Evolutionary conservation across 768 basidiomycete genomes (phyloP).

Genomic region (Panaeolus cyanescens): DNA sequence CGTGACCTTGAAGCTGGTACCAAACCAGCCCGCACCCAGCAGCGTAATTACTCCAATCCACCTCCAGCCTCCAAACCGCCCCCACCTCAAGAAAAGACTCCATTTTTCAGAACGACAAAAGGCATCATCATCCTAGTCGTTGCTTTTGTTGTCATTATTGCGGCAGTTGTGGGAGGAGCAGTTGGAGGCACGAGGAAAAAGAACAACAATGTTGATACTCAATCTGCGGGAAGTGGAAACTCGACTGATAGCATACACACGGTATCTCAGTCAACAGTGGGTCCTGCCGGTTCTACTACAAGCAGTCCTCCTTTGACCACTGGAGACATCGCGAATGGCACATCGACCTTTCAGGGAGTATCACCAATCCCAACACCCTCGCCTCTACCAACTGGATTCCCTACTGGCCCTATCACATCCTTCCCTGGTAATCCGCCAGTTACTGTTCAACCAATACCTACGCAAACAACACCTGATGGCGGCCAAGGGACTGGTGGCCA

Average conservation of each 20-base stretch:
- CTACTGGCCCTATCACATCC: neutral
- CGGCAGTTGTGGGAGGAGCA: constrained; percentile 55
- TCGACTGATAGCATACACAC: neutral
- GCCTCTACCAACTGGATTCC: neutral
- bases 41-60: neutral
- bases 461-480: neutral
- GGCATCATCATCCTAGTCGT: constrained; percentile 44
- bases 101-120: constrained; percentile 47
- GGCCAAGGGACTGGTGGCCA: neutral
- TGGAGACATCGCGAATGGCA: too few species aligned
- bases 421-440: neutral
- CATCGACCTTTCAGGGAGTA: too few species aligned
- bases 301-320: neutral
- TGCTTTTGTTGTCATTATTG: constrained; percentile 42
- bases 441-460: neutral
- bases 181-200: constrained; percentile 50
- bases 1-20: constrained; percentile 6
- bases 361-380: neutral
- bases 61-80: neutral
- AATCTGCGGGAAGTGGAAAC: neutral
- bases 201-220: constrained; percentile 1
- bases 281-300: neutral
- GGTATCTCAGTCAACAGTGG: neutral
- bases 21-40: neutral
- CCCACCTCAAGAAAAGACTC: constrained; percentile 43